Evolutionary conservation across 306 rosid genomes (phyloP), one percentile per base, ranked within the genome.

Genomic region (Senna siamea): DNA sequence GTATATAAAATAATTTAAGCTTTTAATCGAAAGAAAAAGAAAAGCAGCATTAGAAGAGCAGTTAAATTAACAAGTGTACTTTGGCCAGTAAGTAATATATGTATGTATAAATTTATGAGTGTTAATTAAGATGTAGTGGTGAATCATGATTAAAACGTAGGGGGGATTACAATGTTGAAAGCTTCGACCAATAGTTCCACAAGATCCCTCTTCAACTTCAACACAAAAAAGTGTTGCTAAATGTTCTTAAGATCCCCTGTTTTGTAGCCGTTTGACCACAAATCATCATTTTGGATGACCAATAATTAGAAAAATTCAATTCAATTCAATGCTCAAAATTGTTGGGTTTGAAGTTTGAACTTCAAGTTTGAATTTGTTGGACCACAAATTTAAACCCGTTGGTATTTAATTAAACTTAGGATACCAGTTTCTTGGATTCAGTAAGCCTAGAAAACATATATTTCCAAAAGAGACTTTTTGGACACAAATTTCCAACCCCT

Each of bases 391-490:
- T n/a, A n/a, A n/a, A n/a, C n/a, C n/a, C n/a, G n/a, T n/a, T n/a
- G n/a, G n/a, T n/a, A n/a, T n/a, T 26, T 26, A 26, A 26, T 26
- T 62, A 13, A 82, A 18, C 96, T 85, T 91, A 57, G 97, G 97
- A 92, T 92, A 84, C 97, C 66, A 9, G 73, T 82, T 89, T 77
- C 87, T 92, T 86, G 97, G 97, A 89, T 92, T 92, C 97, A 89
- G 69, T 76, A 65, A 80, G 64, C 61, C 18, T 61, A 5, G 2
- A 37, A 43, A 66, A 75, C 65, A 76, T 79, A 55, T 65, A 69
- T 67, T 79, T 55, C 81, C 48, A 77, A 89, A 92, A 84, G 93
- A 81, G 60, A 86, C 91, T 89, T 92, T 35, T 86, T 73, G 72
- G 83, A 83, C 95, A 85, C 97, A 89, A 85, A 84, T 80, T 83